Conservation (phyloP, 371 early-diverging fungal species). For the Umbelopsis sp. region DNA sequence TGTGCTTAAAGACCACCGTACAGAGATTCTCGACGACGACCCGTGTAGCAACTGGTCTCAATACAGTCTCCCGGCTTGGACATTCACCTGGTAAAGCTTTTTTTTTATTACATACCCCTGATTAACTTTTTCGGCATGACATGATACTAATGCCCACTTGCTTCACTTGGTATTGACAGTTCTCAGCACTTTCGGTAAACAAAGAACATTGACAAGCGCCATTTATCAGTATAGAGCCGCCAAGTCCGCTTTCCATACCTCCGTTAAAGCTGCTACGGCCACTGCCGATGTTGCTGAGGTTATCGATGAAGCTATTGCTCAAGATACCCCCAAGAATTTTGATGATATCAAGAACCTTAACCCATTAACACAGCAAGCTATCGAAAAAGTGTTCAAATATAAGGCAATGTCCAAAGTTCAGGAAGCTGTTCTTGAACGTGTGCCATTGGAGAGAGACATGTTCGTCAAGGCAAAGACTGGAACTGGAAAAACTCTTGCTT, state of each 20-base stretch:
- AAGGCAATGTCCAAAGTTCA: slow-evolving; percentile 84
- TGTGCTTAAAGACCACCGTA: neutral
- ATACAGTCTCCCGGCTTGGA: neutral
- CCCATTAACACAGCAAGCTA: slow-evolving; percentile 63
- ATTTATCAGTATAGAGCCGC: neutral
- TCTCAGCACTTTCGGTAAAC: neutral
- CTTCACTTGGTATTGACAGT: neutral
- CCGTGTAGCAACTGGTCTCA: neutral
- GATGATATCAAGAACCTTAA: slow-evolving; percentile 53
- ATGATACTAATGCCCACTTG: no score
- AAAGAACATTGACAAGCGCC: neutral
- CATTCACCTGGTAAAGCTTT: neutral
- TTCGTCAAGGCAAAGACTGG: slow-evolving; percentile 97
- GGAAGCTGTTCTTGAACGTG: slow-evolving; percentile 68
- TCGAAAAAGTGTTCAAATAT: slow-evolving; percentile 72
- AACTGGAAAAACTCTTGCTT: slow-evolving; percentile 96
- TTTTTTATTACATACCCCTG: neutral
- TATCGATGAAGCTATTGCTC: neutral
- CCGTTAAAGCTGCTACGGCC: neutral
- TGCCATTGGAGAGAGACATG: slow-evolving; percentile 81
- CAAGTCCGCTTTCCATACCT: slow-evolving; percentile 2
- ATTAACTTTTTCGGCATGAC: neutral
- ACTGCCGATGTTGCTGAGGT: neutral
- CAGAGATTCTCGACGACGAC: neutral
- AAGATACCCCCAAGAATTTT: slow-evolving; percentile 46